These are phyloP conservation scores for Abrus precatorius DNA, from an alignment of 306 rosid genomes.

Conservation along the genomic window DNA sequence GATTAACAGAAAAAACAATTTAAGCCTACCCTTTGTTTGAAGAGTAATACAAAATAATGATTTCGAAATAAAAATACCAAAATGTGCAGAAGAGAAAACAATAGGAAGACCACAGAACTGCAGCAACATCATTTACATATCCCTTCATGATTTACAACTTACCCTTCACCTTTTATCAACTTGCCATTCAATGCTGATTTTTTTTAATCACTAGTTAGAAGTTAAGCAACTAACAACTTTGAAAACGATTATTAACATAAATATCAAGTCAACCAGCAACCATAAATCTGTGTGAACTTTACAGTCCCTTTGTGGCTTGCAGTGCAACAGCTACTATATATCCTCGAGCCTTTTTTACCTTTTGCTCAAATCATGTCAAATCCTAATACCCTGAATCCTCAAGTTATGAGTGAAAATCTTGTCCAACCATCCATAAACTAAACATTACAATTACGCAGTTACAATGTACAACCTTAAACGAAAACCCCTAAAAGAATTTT, in stretches of 20 bases:
- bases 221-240: constrained; percentile 23
- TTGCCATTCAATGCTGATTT: constrained; percentile 3
- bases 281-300: not conserved
- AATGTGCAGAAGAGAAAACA: constrained; percentile 4
- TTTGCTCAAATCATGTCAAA: not conserved
- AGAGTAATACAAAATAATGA: constrained; percentile 15
- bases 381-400: too few relatives aligned
- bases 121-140: constrained; percentile 4
- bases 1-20: not conserved
- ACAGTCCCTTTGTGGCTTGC: not conserved
- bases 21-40: not conserved
- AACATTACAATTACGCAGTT: constrained; percentile 4
- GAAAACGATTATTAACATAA: not conserved
- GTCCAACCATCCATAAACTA: constrained; percentile 12
- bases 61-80: constrained; percentile 16
- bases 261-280: constrained; percentile 3
- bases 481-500: not conserved
- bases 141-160: constrained; percentile 19
- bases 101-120: not conserved
- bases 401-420: not conserved
- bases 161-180: not conserved
- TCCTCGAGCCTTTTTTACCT: not conserved
- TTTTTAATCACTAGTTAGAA: not conserved
- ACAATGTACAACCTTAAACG: not conserved
- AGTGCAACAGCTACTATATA: not conserved